Conservation (phyloP, 225 moss, liverwort and hornwort genomes). For the Lunularia cruciata region DNA sequence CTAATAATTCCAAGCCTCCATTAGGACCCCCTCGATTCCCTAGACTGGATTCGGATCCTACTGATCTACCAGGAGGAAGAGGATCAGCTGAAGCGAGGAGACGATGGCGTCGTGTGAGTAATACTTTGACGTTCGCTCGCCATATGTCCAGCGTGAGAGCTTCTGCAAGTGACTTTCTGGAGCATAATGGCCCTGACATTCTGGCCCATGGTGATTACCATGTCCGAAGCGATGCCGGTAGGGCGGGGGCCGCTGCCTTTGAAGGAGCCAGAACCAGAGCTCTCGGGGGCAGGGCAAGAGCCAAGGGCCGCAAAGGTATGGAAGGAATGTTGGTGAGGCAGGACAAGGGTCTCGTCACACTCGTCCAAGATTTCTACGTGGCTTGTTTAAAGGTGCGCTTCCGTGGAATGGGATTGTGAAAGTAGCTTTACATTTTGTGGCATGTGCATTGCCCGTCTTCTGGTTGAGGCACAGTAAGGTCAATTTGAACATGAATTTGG, state of each 20-base stretch:
- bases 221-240: slow-evolving; percentile 43
- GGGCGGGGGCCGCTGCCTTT: slow-evolving; percentile 65
- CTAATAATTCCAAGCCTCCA: background rate
- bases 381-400: slow-evolving; percentile 89
- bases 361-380: slow-evolving; percentile 92
- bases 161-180: slow-evolving; percentile 54
- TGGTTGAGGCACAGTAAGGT: too few species aligned
- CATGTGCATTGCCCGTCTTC: too few species aligned
- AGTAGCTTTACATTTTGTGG: too few species aligned
- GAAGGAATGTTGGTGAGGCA: slow-evolving; percentile 96
- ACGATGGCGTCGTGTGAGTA: slow-evolving; percentile 79
- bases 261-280: slow-evolving; percentile 57
- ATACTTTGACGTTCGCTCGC: slow-evolving; percentile 71
- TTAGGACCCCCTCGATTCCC: background rate
- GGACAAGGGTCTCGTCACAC: slow-evolving; percentile 73
- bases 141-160: slow-evolving; percentile 54
- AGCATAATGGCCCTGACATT: slow-evolving; percentile 51
- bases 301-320: slow-evolving; percentile 89
- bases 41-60: background rate
- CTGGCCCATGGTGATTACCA: slow-evolving; percentile 41
- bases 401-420: too few species aligned
- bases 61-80: slow-evolving; percentile 26
- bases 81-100: slow-evolving; percentile 66
- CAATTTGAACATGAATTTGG: too few species aligned
- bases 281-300: slow-evolving; percentile 41